Evolutionary conservation across 2,329 filamentous ascomycete genomes (phyloP).

Genomic region (Aspergillaceae sp.): DNA sequence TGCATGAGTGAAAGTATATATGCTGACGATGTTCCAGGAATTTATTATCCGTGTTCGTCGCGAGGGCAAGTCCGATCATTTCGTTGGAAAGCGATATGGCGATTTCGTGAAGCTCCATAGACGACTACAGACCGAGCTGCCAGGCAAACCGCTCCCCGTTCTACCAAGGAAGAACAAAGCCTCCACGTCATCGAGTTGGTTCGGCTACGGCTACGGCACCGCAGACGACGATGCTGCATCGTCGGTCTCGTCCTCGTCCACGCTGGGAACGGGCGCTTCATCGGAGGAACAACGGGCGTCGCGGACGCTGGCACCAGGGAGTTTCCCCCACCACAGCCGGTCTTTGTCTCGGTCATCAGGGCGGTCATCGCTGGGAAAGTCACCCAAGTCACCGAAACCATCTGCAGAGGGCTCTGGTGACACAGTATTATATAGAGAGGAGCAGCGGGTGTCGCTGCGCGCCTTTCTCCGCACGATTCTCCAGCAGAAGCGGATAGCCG

Average conservation of each 20-base stretch:
- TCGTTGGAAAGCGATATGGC: slow-evolving; percentile 77
- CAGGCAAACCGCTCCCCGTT: slow-evolving; percentile 78
- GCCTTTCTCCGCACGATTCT: slow-evolving; percentile 83
- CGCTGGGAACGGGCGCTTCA: slow-evolving; percentile 46
- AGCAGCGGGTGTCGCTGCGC: slow-evolving; percentile 80
- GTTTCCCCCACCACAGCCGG: slow-evolving; percentile 16
- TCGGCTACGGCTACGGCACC: slow-evolving; percentile 39
- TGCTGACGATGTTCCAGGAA: slow-evolving; percentile 48
- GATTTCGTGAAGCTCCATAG: slow-evolving; percentile 78
- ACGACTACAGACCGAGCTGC: slow-evolving; percentile 70
- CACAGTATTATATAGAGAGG: slow-evolving; percentile 68
- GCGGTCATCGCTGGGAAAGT: slow-evolving; percentile 2
- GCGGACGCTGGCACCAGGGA: slow-evolving; percentile 24
- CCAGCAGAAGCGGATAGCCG: slow-evolving; percentile 73
- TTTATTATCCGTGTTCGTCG: slow-evolving; percentile 82
- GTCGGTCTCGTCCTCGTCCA: slow-evolving; percentile 73
- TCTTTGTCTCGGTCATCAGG: slow-evolving; percentile 17
- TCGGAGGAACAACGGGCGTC: slow-evolving; percentile 28
- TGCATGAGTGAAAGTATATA: not conserved
- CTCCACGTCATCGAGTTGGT: slow-evolving; percentile 53
- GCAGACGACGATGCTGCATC: slow-evolving; percentile 58
- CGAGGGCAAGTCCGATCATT: slow-evolving; percentile 64
- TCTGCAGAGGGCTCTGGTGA: slow-evolving; percentile 40
- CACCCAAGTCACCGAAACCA: slow-evolving; percentile 21
- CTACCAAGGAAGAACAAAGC: slow-evolving; percentile 84